Evolutionary conservation across 805 yeast genomes (phyloP).

Genomic region (Candida fluviatilis): DNA sequence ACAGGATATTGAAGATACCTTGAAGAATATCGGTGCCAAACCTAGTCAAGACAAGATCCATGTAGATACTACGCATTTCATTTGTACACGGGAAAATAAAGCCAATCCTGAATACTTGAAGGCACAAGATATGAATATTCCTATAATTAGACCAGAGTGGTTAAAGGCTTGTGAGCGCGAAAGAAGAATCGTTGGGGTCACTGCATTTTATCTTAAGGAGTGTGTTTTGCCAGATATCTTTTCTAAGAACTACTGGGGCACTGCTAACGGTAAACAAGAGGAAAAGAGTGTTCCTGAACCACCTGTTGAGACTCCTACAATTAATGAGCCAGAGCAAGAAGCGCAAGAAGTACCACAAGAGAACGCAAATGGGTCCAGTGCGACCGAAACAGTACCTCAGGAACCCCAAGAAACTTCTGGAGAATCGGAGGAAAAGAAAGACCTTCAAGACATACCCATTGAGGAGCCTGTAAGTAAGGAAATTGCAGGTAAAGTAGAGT

Average conservation of each 20-base stretch:
- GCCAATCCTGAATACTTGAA: conserved; percentile 70
- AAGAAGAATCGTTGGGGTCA: conserved; percentile 86
- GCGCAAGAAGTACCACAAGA: background rate
- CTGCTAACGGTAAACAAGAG: background rate
- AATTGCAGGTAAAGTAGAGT: background rate
- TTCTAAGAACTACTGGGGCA: conserved; percentile 39
- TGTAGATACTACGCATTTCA: conserved; percentile 91
- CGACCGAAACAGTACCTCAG: conserved; percentile 5
- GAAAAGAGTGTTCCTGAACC: conserved; percentile 4
- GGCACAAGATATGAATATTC: conserved; percentile 84
- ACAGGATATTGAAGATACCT: conserved; percentile 57
- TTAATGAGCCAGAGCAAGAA: background rate
- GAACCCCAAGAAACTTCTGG: conserved; percentile 8
- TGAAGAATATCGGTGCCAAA: conserved; percentile 73
- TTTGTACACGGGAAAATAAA: conserved; percentile 57
- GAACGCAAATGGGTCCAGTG: background rate
- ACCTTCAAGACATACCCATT: conserved; percentile 14
- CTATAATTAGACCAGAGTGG: conserved; percentile 96
- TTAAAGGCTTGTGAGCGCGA: conserved; percentile 88
- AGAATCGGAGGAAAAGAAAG: conserved; percentile 7
- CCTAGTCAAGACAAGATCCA: conserved; percentile 69
- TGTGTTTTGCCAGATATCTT: conserved; percentile 42
- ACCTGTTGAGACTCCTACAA: conserved; percentile 1
- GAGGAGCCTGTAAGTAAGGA: conserved; percentile 8
- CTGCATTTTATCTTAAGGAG: conserved; percentile 72